Percentiles rank a stretch among this genome's conserved stretches.
These are phyloP conservation scores for Xylaria hypoxylon DNA, from an alignment of 2,329 filamentous ascomycete genomes.

Conservation along the genomic window DNA sequence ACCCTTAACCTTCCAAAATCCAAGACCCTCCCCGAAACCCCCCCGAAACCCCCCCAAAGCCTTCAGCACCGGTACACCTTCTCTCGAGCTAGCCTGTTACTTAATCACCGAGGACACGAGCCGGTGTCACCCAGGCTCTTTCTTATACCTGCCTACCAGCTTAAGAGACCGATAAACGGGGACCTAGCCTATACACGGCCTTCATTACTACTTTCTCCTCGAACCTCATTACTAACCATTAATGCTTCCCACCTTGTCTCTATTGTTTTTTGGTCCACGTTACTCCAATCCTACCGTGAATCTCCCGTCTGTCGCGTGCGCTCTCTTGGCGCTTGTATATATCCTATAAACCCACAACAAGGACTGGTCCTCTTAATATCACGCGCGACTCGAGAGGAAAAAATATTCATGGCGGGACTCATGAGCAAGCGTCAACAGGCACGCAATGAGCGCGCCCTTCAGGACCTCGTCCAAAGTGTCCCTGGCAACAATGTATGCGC, in stretches of 20 bases:
- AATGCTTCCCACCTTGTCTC: conserved; percentile 21
- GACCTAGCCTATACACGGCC: conserved; percentile 19
- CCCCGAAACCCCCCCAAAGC: too few relatives aligned
- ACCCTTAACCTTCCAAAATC: conserved; percentile 27
- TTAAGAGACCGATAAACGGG: neutral
- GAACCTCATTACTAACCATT: conserved; percentile 10
- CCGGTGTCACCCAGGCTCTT: conserved; percentile 7
- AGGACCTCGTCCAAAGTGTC: conserved; percentile 85
- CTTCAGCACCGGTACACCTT: conserved; percentile 6
- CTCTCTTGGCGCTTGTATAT: conserved; percentile 35
- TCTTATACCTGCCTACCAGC: neutral
- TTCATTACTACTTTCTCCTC: conserved; percentile 20
- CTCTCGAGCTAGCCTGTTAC: conserved; percentile 3
- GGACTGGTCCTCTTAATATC: conserved; percentile 23
- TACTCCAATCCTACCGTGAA: conserved; percentile 38
- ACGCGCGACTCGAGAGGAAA: conserved; percentile 20
- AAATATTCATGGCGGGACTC: conserved; percentile 75
- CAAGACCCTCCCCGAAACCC: conserved; percentile 19
- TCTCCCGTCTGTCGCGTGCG: conserved; percentile 35
- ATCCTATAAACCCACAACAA: conserved; percentile 16
- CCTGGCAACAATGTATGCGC: conserved; percentile 94
- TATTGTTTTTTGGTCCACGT: conserved; percentile 28
- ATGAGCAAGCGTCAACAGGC: conserved; percentile 97
- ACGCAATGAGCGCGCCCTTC: conserved; percentile 92
- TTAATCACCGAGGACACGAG: conserved; percentile 1